Percentiles rank a stretch among this genome's conserved stretches.
phyloP scores from a whole-genome alignment of 768 basidiomycete species.

The Amanita inopinata region DNA sequence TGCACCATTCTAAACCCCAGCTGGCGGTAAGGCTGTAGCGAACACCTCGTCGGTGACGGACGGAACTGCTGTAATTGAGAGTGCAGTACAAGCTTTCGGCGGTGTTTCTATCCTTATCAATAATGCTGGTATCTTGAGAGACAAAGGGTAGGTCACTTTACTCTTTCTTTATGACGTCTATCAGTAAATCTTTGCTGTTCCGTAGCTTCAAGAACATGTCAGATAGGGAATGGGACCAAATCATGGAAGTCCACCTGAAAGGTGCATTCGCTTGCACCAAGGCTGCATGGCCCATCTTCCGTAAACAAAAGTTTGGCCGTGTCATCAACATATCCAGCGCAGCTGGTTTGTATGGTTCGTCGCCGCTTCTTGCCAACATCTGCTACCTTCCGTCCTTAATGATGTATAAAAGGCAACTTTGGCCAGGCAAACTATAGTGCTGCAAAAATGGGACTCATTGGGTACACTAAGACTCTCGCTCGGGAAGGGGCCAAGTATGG shows the following conservation, averaged over 20 bases:
- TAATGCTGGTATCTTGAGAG: constrained; percentile 87
- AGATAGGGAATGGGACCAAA: constrained; percentile 87
- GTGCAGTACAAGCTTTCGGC: constrained; percentile 80
- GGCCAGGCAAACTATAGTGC: constrained; percentile 98
- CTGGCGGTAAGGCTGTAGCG: constrained; percentile 80
- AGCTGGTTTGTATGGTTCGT: constrained; percentile 81
- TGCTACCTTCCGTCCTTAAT: background rate
- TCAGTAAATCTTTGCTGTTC: constrained; percentile 4
- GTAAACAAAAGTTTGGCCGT: constrained; percentile 90
- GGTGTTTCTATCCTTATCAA: constrained; percentile 83
- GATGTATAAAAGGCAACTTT: constrained; percentile 59
- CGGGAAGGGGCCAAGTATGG: constrained; percentile 87
- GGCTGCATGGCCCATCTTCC: constrained; percentile 93
- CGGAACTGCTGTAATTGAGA: constrained; percentile 78
- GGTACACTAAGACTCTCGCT: constrained; percentile 88
- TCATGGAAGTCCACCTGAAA: constrained; percentile 86
- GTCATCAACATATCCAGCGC: constrained; percentile 93
- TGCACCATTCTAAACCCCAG: constrained; percentile 29
- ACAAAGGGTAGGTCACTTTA: constrained; percentile 48
- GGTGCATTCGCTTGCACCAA: constrained; percentile 89
- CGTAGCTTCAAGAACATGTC: constrained; percentile 93
- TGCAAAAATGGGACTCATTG: constrained; percentile 93
- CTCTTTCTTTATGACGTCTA: background rate
- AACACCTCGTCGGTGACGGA: constrained; percentile 85
- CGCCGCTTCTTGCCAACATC: constrained; percentile 2